Evolutionary conservation across 106 monocot genomes (phyloP).

Genomic region (Dendrobium catenatum): DNA sequence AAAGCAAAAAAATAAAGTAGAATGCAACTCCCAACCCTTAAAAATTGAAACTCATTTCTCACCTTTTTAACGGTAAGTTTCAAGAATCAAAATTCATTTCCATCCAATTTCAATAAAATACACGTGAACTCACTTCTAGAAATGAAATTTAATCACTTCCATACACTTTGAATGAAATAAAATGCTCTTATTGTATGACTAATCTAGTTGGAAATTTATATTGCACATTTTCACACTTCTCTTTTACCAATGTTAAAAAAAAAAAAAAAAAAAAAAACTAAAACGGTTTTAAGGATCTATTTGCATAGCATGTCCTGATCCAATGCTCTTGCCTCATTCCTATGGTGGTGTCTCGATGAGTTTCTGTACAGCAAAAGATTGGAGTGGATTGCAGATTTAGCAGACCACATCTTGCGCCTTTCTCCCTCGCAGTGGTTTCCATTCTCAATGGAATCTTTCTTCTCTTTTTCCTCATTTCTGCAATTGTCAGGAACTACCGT

Average conservation of each 20-base stretch:
- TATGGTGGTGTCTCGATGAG: not conserved
- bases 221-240: not conserved
- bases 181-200: not conserved
- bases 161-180: too few relatives aligned
- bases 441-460: not conserved
- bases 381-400: not conserved
- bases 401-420: not conserved
- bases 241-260: not conserved
- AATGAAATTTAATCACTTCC: too few relatives aligned
- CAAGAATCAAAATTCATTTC: too few relatives aligned
- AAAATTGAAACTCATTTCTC: too few relatives aligned
- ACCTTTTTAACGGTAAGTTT: too few relatives aligned
- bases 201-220: not conserved
- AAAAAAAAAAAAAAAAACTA: not conserved
- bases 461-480: not conserved
- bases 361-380: not conserved
- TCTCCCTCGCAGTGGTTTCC: not conserved
- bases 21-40: too few relatives aligned
- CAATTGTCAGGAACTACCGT: conserved; percentile 12
- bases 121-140: too few relatives aligned
- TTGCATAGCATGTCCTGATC: not conserved
- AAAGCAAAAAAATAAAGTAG: too few relatives aligned
- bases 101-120: too few relatives aligned
- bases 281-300: not conserved
- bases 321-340: not conserved